phyloP scores from a whole-genome alignment of 225 moss, liverwort and hornwort species.

The Thuidium tamariscinum region DNA sequence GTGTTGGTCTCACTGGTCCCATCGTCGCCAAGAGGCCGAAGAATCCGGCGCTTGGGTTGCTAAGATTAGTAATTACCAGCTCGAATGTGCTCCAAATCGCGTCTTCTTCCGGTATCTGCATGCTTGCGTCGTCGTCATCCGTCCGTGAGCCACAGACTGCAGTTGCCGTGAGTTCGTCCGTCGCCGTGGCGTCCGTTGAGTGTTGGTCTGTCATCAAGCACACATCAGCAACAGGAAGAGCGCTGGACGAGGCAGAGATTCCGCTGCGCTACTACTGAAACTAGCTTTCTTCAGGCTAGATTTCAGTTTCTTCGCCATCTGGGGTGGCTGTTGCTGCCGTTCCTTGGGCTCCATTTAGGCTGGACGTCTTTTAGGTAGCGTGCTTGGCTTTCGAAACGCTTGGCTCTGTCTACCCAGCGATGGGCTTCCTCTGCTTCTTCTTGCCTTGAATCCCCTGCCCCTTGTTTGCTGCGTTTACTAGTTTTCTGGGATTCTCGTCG shows the following conservation, averaged over 20 bases:
- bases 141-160: background rate
- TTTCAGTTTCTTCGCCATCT: background rate
- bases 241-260: conserved; percentile 4
- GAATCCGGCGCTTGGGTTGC: background rate
- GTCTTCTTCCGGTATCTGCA: background rate
- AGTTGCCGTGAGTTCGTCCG: background rate
- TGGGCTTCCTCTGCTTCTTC: background rate
- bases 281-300: background rate
- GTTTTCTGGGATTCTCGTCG: background rate
- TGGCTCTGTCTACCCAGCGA: background rate
- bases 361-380: background rate
- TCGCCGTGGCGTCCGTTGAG: background rate
- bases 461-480: background rate
- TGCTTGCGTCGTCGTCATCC: background rate
- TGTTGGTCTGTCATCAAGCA: background rate
- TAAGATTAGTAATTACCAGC: conserved; percentile 22
- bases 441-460: background rate
- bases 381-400: background rate
- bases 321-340: background rate
- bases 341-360: background rate
- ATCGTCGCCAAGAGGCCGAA: background rate
- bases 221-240: background rate
- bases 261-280: background rate
- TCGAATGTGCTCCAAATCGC: background rate
- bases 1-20: background rate